Evolutionary conservation across 768 basidiomycete species (phyloP).

Genomic region (Lentinula raphanica): DNA sequence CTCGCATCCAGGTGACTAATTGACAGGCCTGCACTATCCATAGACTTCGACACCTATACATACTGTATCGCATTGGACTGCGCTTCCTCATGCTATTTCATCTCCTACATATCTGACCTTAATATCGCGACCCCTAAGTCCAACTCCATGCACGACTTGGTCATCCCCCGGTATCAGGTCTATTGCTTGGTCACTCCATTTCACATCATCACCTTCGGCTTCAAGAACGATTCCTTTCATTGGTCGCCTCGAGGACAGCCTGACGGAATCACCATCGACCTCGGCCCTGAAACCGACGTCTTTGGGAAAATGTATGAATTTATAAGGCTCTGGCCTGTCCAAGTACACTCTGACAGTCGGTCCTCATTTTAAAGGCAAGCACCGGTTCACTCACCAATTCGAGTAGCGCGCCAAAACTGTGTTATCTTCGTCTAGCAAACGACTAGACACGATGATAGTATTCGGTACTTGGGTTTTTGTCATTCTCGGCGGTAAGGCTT

Average conservation of each 20-base stretch:
- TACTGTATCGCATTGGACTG: constrained; percentile 1
- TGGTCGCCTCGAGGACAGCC: constrained; percentile 55
- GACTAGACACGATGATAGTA: constrained; percentile 66
- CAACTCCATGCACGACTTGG: constrained; percentile 60
- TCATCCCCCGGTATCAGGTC: constrained; percentile 86
- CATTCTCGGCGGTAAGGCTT: constrained; percentile 69
- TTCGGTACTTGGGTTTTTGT: constrained; percentile 60
- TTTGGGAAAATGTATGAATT: constrained; percentile 80
- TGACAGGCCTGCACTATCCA: constrained; percentile 5
- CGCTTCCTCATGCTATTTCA: constrained; percentile 51
- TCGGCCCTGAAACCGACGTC: constrained; percentile 55
- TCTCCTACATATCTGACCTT: constrained; percentile 72
- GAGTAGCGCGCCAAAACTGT: constrained; percentile 65
- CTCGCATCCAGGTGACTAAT: constrained; percentile 2
- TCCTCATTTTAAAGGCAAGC: too few relatives aligned
- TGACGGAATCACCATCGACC: constrained; percentile 57
- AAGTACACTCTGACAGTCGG: constrained; percentile 10
- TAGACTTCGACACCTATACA: not conserved
- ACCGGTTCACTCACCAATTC: constrained; percentile 52
- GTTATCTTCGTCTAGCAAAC: constrained; percentile 52
- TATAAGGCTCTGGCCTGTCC: constrained; percentile 98
- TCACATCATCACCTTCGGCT: constrained; percentile 62
- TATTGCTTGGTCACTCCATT: constrained; percentile 87
- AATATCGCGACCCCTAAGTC: constrained; percentile 62
- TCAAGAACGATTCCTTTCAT: constrained; percentile 87